phyloP scores from a whole-genome alignment of 768 basidiomycete species.

The Suillus paluster region DNA sequence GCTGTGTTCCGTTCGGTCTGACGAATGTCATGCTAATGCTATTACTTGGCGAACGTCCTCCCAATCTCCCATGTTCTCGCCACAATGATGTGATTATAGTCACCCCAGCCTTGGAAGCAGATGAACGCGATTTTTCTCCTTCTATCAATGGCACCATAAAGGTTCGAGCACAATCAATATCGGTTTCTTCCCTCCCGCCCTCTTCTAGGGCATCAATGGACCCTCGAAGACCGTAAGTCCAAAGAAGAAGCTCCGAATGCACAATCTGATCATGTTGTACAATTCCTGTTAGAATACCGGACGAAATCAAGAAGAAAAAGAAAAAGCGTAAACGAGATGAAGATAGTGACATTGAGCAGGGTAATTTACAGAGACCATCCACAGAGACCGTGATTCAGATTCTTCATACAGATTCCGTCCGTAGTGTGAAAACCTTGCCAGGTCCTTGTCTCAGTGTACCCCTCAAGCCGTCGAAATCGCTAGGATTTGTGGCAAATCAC shows the following conservation, averaged over 20 bases:
- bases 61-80: conserved; percentile 9
- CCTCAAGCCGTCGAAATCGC: conserved; percentile 61
- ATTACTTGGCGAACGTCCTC: neutral
- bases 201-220: conserved; percentile 62
- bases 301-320: conserved; percentile 77
- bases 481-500: conserved; percentile 45
- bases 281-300: conserved; percentile 31
- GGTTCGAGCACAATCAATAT: conserved; percentile 52
- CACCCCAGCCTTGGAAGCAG: conserved; percentile 55
- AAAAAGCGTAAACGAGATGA: conserved; percentile 86
- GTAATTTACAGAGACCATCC: conserved; percentile 16
- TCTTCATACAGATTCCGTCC: conserved; percentile 47
- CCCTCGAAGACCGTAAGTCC: conserved; percentile 62
- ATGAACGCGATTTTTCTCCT: conserved; percentile 46
- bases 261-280: neutral
- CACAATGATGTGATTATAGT: conserved; percentile 27
- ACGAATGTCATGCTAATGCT: conserved; percentile 2
- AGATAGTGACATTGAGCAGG: conserved; percentile 74
- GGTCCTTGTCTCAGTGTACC: conserved; percentile 44
- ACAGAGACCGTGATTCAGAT: conserved; percentile 14
- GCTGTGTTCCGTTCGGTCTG: neutral
- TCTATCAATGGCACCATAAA: conserved; percentile 44
- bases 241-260: conserved; percentile 21
- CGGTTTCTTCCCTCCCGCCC: conserved; percentile 47
- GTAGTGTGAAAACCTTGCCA: conserved; percentile 64